These are phyloP conservation scores for Udeniomyces megalosporus DNA, from an alignment of 768 basidiomycete genomes.

Conservation along the genomic window DNA sequence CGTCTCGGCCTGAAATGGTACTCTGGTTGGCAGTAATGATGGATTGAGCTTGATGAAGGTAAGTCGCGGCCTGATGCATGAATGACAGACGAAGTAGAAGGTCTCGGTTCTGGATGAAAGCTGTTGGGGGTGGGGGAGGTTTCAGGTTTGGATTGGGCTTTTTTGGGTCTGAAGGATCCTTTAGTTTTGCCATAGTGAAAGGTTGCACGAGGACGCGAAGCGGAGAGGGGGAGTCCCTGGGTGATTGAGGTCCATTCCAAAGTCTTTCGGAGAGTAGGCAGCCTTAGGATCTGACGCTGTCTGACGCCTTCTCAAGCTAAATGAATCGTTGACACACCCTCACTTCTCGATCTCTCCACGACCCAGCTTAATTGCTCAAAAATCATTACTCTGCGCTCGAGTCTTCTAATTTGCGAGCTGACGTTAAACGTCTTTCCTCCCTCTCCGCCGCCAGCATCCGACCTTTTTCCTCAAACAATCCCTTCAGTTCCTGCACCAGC, in stretches of 20 bases:
- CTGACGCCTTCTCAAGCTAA: no score
- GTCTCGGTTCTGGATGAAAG: conserved; percentile 9
- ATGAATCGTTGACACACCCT: no score
- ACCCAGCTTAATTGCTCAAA: no score
- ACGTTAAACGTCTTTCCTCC: neutral
- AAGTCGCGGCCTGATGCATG: conserved; percentile 14
- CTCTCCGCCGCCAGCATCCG: neutral
- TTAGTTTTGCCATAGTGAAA: neutral
- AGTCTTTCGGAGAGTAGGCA: no score
- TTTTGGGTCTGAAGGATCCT: no score
- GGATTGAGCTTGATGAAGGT: conserved; percentile 1
- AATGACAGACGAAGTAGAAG: conserved; percentile 13
- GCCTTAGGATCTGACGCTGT: no score
- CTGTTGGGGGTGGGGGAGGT: neutral
- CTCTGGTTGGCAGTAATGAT: neutral
- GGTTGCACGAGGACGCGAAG: no score
- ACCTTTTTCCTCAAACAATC: conserved; percentile 15
- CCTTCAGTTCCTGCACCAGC: conserved; percentile 20
- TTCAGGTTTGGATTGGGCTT: no score
- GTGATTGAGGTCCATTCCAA: neutral
- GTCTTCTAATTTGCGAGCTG: no score
- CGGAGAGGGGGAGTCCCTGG: neutral
- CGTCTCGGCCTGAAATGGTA: no score
- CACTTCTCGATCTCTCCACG: no score
- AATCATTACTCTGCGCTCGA: no score